These are phyloP conservation scores for Ogataea paradorogensis DNA, from an alignment of 805 yeast genomes.

Conservation along the genomic window DNA sequence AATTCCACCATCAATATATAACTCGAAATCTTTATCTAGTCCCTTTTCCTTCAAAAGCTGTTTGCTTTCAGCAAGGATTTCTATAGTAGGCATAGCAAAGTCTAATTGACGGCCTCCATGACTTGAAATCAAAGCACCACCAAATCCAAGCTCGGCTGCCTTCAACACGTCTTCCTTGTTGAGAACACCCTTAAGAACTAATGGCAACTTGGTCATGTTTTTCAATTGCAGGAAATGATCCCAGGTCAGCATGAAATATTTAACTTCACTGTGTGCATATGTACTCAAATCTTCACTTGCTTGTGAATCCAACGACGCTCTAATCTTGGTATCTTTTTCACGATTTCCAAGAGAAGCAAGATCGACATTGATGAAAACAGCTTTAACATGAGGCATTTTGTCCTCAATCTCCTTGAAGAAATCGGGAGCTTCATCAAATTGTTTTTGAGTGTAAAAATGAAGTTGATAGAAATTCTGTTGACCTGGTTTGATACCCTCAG, in stretches of 20 bases:
- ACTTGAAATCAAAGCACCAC: conserved; percentile 64
- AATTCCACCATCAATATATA: conserved; percentile 44
- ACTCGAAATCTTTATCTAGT: conserved; percentile 38
- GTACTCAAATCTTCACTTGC: conserved; percentile 11
- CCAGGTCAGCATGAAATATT: conserved; percentile 44
- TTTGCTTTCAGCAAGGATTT: conserved; percentile 54
- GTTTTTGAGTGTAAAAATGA: conserved; percentile 63
- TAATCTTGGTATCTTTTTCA: conserved; percentile 78
- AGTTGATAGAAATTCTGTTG: conserved; percentile 84
- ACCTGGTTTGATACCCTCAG: conserved; percentile 52
- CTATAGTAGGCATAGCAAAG: conserved; percentile 57
- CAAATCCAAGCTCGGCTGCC: conserved; percentile 56
- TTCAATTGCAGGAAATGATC: conserved; percentile 53
- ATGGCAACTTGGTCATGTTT: conserved; percentile 41
- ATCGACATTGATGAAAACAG: conserved; percentile 80
- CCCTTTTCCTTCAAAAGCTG: conserved; percentile 41
- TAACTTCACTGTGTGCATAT: conserved; percentile 9
- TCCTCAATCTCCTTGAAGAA: conserved; percentile 22
- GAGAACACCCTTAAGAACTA: conserved; percentile 60
- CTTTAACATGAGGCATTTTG: conserved; percentile 57
- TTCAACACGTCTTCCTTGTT: conserved; percentile 58
- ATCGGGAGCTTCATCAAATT: conserved; percentile 50
- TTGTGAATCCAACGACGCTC: conserved; percentile 49
- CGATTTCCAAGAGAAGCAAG: conserved; percentile 85
- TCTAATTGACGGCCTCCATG: conserved; percentile 77